These are phyloP conservation scores for Usnea hakonensis DNA, from an alignment of 495 filamentous ascomycete species.

Conservation along the genomic window DNA sequence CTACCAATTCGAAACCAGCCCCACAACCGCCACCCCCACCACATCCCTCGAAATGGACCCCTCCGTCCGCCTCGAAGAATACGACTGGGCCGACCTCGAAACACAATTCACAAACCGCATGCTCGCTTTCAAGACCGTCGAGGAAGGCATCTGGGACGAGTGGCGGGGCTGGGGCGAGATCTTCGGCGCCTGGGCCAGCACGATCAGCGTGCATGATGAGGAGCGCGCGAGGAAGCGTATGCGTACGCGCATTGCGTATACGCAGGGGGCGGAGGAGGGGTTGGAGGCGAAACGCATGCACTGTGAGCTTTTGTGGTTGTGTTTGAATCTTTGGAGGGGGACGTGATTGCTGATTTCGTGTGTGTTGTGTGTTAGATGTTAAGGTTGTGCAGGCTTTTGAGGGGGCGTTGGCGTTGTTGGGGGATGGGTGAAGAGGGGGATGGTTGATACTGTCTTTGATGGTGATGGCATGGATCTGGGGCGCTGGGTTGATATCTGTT, in stretches of 20 bases:
- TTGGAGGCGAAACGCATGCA: constrained; percentile 21
- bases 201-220: constrained; percentile 20
- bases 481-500: no score
- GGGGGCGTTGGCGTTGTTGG: constrained; percentile 15
- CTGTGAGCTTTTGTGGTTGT: constrained; percentile 10
- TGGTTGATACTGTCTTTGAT: neutral
- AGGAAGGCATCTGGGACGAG: constrained; percentile 22
- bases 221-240: constrained; percentile 16
- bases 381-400: constrained; percentile 24
- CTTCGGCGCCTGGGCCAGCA: constrained; percentile 20
- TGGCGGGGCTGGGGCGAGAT: constrained; percentile 21
- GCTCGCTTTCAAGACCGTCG: constrained; percentile 16
- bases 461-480: no score
- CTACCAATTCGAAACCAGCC: constrained; percentile 17
- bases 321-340: neutral
- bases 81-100: constrained; percentile 18
- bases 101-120: constrained; percentile 19
- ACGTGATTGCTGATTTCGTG: neutral
- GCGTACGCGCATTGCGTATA: constrained; percentile 18
- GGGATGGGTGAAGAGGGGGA: neutral
- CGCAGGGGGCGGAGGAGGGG: constrained; percentile 15
- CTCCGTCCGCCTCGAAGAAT: constrained; percentile 18
- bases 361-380: constrained; percentile 7
- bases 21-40: neutral
- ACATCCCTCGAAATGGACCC: constrained; percentile 18